Conservation (phyloP, 2,329 filamentous ascomycete species). For the Cryoendolithus antarcticus region DNA sequence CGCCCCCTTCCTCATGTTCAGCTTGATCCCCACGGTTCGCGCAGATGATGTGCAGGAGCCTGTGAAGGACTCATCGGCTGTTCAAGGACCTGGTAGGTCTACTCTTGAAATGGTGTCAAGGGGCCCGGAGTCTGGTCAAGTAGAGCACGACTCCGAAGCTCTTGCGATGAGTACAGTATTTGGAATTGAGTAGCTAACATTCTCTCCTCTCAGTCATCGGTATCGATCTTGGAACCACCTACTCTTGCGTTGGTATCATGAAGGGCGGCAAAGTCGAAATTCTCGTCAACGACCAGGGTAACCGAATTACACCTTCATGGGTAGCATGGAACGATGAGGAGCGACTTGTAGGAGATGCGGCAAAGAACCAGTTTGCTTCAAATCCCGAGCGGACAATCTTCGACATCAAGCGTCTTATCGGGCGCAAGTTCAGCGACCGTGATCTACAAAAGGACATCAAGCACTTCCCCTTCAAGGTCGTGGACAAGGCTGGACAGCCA, state of each 20-base stretch:
- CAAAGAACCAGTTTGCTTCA: constrained; percentile 72
- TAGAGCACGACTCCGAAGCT: too few species aligned
- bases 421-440: constrained; percentile 45
- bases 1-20: constrained; percentile 72
- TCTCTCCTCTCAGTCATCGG: constrained; percentile 53
- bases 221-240: constrained; percentile 89
- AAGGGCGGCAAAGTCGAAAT: constrained; percentile 91
- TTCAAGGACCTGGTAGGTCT: constrained; percentile 50
- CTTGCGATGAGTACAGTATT: neutral
- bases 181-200: constrained; percentile 6
- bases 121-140: neutral
- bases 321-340: constrained; percentile 74
- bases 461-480: constrained; percentile 95
- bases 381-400: constrained; percentile 39
- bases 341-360: constrained; percentile 90
- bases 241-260: constrained; percentile 87
- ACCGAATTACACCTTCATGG: constrained; percentile 73
- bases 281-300: constrained; percentile 90
- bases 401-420: constrained; percentile 39
- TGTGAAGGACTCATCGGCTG: constrained; percentile 50
- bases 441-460: constrained; percentile 89
- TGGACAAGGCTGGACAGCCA: constrained; percentile 83
- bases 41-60: constrained; percentile 48
- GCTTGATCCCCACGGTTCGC: constrained; percentile 43
- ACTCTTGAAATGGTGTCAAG: neutral